Conservation (phyloP, 805 yeast species). For the Komagataella phaffii region DNA sequence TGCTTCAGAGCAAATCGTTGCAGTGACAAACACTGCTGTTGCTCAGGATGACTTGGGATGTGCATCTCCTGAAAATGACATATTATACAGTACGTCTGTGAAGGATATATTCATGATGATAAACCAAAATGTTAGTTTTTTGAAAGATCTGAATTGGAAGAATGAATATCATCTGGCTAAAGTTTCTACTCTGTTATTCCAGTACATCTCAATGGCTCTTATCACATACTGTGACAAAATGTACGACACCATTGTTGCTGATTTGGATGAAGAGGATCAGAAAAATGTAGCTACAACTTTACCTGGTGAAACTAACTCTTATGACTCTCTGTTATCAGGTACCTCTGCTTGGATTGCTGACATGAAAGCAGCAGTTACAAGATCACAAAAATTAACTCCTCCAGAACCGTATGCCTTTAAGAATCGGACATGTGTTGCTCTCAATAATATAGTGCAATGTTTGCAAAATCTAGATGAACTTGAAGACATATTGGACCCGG, state of each 20-base stretch:
- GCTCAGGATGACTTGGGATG: constrained; percentile 48
- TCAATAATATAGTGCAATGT: constrained; percentile 52
- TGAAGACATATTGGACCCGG: constrained; percentile 48
- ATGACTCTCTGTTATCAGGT: background rate
- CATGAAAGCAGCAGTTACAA: constrained; percentile 34
- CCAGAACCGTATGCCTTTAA: constrained; percentile 47
- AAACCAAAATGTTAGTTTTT: constrained; percentile 36
- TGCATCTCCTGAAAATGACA: constrained; percentile 26
- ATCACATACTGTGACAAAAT: constrained; percentile 28
- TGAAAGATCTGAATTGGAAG: constrained; percentile 45
- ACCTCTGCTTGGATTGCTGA: constrained; percentile 32
- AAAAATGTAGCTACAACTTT: constrained; percentile 1
- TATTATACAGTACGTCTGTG: constrained; percentile 46
- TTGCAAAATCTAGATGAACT: constrained; percentile 31
- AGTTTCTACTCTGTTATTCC: constrained; percentile 42
- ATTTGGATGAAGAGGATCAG: constrained; percentile 19
- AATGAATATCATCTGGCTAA: constrained; percentile 44
- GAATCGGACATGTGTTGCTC: constrained; percentile 56
- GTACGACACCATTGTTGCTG: constrained; percentile 24
- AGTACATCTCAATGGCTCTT: constrained; percentile 45
- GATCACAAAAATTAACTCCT: constrained; percentile 19
- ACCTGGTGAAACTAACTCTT: constrained; percentile 2
- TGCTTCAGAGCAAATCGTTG: background rate
- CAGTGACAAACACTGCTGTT: constrained; percentile 6
- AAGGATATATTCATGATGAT: constrained; percentile 54